phyloP scores from a whole-genome alignment of 108 stramenopile genomes.

The Mayamaea pseudoterrestris region DNA sequence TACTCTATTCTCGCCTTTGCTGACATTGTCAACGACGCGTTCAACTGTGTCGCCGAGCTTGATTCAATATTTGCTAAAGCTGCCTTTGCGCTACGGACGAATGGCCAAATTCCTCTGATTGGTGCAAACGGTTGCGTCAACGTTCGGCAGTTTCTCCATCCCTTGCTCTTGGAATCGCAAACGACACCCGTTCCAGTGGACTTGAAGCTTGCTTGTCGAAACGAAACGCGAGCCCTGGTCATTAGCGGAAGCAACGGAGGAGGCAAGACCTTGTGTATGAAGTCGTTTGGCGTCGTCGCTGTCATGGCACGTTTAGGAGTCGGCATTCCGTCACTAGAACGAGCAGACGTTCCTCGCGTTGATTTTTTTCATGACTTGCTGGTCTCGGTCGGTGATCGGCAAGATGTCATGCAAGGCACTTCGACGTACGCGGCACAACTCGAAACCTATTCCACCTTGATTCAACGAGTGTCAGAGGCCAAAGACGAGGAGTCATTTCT shows the following conservation, averaged over 20 bases:
- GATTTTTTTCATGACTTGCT: constrained; percentile 53
- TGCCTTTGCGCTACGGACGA: constrained; percentile 33
- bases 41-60: constrained; percentile 41
- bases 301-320: constrained; percentile 35
- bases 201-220: constrained; percentile 24
- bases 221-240: constrained; percentile 23
- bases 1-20: constrained; percentile 22
- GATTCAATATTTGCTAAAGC: constrained; percentile 66
- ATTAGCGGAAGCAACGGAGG: constrained; percentile 72
- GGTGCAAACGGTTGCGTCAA: constrained; percentile 17
- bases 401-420: constrained; percentile 44
- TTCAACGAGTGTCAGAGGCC: constrained; percentile 15
- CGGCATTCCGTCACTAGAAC: constrained; percentile 19
- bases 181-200: constrained; percentile 48
- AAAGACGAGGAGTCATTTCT: constrained; percentile 9
- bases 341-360: constrained; percentile 2
- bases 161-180: constrained; percentile 20
- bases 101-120: constrained; percentile 7
- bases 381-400: constrained; percentile 62
- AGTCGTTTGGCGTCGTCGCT: constrained; percentile 61
- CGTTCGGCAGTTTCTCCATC: constrained; percentile 39
- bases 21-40: constrained; percentile 20
- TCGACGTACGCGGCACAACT: constrained; percentile 66
- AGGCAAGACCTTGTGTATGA: constrained; percentile 66
- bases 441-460: constrained; percentile 35